These are phyloP conservation scores for Physcomitrellopsis africana DNA, from an alignment of 225 moss, liverwort and hornwort species.

Conservation along the genomic window DNA sequence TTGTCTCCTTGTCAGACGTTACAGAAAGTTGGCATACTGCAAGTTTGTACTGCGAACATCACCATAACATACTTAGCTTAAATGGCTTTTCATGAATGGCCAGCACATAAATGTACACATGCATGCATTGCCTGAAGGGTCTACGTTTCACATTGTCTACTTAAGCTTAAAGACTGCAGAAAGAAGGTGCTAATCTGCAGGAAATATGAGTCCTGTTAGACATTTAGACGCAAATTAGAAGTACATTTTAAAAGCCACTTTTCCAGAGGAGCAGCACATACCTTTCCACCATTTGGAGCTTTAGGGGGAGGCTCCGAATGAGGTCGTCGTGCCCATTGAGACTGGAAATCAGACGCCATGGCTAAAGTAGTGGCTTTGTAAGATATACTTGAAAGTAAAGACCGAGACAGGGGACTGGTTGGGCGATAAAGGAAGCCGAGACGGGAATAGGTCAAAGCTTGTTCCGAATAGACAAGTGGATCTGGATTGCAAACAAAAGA, in stretches of 20 bases:
- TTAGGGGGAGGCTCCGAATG: constrained; percentile 54
- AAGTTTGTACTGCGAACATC: constrained; percentile 74
- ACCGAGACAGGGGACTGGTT: constrained; percentile 21
- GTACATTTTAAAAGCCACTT: neutral
- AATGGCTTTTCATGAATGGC: neutral
- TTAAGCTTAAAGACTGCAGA: no score
- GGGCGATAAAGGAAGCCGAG: constrained; percentile 27
- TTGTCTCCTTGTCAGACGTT: constrained; percentile 62
- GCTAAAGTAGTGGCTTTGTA: constrained; percentile 29
- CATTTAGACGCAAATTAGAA: neutral
- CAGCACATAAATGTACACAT: neutral
- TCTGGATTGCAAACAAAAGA: constrained; percentile 11
- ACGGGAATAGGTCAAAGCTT: constrained; percentile 22
- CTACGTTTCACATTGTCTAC: neutral
- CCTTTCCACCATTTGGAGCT: constrained; percentile 62
- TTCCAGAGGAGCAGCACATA: constrained; percentile 10
- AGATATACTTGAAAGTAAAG: constrained; percentile 22
- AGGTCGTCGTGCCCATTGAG: constrained; percentile 62
- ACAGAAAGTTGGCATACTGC: constrained; percentile 82
- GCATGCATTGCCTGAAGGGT: neutral
- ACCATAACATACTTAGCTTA: constrained; percentile 26
- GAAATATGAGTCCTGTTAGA: neutral
- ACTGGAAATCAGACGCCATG: constrained; percentile 55
- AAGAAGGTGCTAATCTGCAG: no score
- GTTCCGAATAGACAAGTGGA: neutral